These are phyloP conservation scores for Pyrrhoderma lamaoense DNA, from an alignment of 1,284 basidiomycete species.

Conservation along the genomic window DNA sequence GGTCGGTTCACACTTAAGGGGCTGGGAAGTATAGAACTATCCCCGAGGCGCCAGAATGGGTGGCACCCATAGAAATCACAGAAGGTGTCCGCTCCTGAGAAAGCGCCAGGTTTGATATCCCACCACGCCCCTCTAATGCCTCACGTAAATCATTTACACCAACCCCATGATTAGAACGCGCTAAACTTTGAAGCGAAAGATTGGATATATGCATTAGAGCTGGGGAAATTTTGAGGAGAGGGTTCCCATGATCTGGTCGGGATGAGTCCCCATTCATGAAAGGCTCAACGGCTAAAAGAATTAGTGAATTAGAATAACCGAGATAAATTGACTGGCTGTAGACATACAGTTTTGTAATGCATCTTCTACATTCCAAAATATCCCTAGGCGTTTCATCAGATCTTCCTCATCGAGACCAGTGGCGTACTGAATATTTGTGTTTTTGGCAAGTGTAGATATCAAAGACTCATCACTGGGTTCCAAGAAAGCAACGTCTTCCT, in stretches of 20 bases:
- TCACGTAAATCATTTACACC: conserved; percentile 83
- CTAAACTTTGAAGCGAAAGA: conserved; percentile 72
- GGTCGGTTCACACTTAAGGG: conserved; percentile 40
- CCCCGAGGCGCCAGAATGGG: conserved; percentile 34
- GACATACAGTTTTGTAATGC: conserved; percentile 70
- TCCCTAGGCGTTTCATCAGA: conserved; percentile 46
- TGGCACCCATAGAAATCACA: conserved; percentile 66
- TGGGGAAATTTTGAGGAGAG: conserved; percentile 71
- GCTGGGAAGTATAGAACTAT: conserved; percentile 12
- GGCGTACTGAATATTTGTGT: conserved; percentile 48
- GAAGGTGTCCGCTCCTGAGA: conserved; percentile 46
- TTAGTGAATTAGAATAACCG: neutral
- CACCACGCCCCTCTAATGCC: conserved; percentile 74
- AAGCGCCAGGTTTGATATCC: conserved; percentile 69
- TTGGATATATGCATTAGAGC: conserved; percentile 86
- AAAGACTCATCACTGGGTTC: conserved; percentile 34
- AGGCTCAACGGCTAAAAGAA: conserved; percentile 47
- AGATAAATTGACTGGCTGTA: neutral
- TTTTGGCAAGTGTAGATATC: conserved; percentile 44
- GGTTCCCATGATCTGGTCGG: conserved; percentile 58
- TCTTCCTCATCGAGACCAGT: conserved; percentile 54
- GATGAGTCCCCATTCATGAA: conserved; percentile 50
- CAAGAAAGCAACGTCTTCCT: neutral
- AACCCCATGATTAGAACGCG: conserved; percentile 65
- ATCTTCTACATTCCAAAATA: conserved; percentile 66